These are phyloP conservation scores for Eragrostis curvula DNA, from an alignment of 176 grass and related monocot species.

Conservation along the genomic window DNA sequence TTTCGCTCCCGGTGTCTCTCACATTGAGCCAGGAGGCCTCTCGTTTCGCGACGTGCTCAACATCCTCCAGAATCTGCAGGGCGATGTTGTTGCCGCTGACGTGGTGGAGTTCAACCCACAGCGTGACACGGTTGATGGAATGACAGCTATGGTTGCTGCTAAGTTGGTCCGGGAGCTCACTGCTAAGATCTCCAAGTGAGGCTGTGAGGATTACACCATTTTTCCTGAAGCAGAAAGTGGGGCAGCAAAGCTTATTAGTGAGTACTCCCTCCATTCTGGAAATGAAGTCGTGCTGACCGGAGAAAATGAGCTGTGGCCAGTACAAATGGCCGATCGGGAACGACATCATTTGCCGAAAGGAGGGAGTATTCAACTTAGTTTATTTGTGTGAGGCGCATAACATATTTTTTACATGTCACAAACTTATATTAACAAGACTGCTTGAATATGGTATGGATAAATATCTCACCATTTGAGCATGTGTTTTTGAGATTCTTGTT, in stretches of 20 bases:
- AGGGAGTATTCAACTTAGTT: background rate
- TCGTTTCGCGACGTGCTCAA: slow-evolving; percentile 93
- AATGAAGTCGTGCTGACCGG: no score
- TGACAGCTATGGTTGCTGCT: slow-evolving; percentile 96
- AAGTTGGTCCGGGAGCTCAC: slow-evolving; percentile 93
- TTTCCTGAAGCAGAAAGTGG: background rate
- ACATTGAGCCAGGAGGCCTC: slow-evolving; percentile 96
- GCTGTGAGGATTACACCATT: background rate
- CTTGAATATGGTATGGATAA: background rate
- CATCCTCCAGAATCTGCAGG: slow-evolving; percentile 95
- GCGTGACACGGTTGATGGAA: slow-evolving; percentile 91
- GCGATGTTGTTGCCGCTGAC: slow-evolving; percentile 77
- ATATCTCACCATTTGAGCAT: background rate
- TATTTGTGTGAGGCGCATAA: background rate
- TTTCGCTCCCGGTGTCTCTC: slow-evolving; percentile 93
- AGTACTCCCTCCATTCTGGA: no score
- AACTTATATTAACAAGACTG: background rate
- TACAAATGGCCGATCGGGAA: no score
- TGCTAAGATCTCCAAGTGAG: slow-evolving; percentile 95
- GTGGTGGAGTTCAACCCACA: slow-evolving; percentile 99
- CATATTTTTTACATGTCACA: background rate
- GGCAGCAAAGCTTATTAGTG: background rate
- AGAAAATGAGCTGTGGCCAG: no score
- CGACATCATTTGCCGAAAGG: no score
- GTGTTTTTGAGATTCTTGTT: background rate